Evolutionary conservation across 495 filamentous ascomycete genomes (phyloP), one percentile per base, ranked within the genome.

Genomic region (Melanomma pulvis-pyrius): DNA sequence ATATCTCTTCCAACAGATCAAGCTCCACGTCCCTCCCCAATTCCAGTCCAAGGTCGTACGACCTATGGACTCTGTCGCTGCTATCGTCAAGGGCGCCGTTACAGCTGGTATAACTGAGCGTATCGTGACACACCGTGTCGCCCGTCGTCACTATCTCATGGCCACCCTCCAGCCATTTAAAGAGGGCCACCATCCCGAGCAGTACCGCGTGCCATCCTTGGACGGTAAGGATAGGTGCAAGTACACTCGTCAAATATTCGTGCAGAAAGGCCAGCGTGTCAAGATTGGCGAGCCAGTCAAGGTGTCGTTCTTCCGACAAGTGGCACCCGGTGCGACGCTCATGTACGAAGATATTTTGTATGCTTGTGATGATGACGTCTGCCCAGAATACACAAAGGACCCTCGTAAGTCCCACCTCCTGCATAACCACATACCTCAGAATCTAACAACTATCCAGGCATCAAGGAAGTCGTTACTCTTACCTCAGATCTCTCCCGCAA

Each of bases 291-390:
- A 98, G 79, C 94, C 96, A 8, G 94, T 98, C 77, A 98, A 98
- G 80, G 96, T 98, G 28, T 93, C 90, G 56, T 98, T 98, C 79
- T 98, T 98, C 87, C 83, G 94, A 76, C 94, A 98, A 76, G 94
- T 98, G 62, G 94, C 94, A 25, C 94, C 94, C 1, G 96, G 94
- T 52, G 96, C 96, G 32, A 98, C 94, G 0, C 85, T 98, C 63
- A 98, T 98, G 93, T 98, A 98, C 76, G 96, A 98, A 81, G 96
- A 98, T 81, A 92, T 98, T 53, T 78, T 98, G 52, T 98, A 98
- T 77, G 96, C 96, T 54, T 98, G 94, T 76, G 94, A 98, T 73
- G 93, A 98, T 55, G 94, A 98, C 75, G 90, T 96, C 59, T 98
- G 96, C 79, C 94, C 94, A 1, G 94, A 98, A 76, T 98, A 98